Evolutionary conservation across 768 basidiomycete species (phyloP).

Genomic region (Lentinula aciculospora): DNA sequence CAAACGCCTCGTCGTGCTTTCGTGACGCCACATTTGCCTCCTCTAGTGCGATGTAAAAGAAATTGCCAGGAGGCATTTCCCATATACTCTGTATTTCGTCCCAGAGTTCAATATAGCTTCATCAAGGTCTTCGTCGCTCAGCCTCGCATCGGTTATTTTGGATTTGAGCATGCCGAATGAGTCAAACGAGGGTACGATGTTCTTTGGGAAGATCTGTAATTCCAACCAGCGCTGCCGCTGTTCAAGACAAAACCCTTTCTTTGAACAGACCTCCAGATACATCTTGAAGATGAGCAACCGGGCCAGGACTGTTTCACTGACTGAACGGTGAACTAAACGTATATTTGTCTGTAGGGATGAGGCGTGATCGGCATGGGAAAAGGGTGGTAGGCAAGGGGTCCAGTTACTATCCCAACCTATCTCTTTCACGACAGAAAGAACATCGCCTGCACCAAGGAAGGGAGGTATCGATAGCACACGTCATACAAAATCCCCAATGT

Average conservation of each 20-base stretch:
- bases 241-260: not conserved
- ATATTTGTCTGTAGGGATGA: not conserved
- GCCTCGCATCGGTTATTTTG: not conserved
- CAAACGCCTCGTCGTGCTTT: not conserved
- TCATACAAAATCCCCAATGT: conserved; percentile 3
- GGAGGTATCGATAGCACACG: not conserved
- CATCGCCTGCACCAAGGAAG: not conserved
- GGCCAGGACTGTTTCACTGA: not conserved
- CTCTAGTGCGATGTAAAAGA: conserved; percentile 5
- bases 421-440: not conserved
- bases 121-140: not conserved
- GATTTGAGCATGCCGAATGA: not conserved
- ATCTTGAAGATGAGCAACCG: not conserved
- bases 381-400: not conserved
- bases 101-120: not conserved
- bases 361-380: not conserved
- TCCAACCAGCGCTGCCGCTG: not conserved
- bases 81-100: not conserved
- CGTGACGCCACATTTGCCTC: conserved; percentile 4
- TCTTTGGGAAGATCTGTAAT: not conserved
- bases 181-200: not conserved
- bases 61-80: not conserved
- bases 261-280: not conserved
- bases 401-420: not conserved
- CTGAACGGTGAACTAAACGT: not conserved